Conservation (phyloP, 2,329 filamentous ascomycete species). For the Penicillium brasilianum region DNA sequence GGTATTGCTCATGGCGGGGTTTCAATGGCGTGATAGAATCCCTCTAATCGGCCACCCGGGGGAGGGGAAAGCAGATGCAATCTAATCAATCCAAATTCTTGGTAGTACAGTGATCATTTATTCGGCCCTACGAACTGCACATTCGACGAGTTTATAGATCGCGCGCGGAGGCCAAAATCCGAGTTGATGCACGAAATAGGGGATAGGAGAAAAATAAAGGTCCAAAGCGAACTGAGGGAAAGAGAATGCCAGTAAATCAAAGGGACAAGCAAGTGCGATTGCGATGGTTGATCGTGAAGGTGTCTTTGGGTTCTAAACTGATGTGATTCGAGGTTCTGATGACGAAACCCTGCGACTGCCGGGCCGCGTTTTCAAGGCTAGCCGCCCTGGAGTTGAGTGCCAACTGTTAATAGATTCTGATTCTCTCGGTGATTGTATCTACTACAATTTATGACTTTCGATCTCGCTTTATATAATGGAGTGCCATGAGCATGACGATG, state of each 20-base stretch:
- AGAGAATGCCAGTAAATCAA: not conserved
- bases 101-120: not conserved
- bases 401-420: not conserved
- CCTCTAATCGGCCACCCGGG: constrained; percentile 12
- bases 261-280: not conserved
- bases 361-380: constrained; percentile 9
- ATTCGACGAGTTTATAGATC: not conserved
- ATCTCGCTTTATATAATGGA: not conserved
- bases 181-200: not conserved
- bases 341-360: constrained; percentile 25
- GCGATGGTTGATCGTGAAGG: constrained; percentile 4
- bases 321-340: constrained; percentile 31
- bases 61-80: constrained; percentile 15
- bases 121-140: not conserved
- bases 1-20: constrained; percentile 41
- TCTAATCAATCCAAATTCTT: not conserved
- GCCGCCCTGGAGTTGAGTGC: not conserved
- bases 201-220: not conserved
- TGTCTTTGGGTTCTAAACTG: constrained; percentile 21
- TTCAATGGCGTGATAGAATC: constrained; percentile 38
- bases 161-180: not conserved
- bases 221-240: not conserved
- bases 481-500: not conserved
- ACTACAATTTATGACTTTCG: not conserved
- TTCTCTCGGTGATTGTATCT: not conserved